Conservation (phyloP, 78 protist species). For the Dictyostelium firmibasis region DNA sequence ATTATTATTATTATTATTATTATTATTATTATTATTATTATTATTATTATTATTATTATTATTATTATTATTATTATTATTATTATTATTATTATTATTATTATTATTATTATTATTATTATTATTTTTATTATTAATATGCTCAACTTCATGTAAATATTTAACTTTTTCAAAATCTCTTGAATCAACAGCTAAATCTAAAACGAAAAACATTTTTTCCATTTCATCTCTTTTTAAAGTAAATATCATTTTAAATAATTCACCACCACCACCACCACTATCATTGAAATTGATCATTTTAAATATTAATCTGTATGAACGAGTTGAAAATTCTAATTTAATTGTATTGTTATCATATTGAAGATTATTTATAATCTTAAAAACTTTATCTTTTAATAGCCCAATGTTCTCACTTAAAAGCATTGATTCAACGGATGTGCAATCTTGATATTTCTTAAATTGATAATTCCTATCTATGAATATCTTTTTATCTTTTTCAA, state of each 20-base stretch:
- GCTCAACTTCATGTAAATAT: not conserved
- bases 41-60: not conserved
- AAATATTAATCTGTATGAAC: not conserved
- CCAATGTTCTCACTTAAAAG: not conserved
- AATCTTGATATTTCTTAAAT: not conserved
- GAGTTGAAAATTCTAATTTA: not conserved
- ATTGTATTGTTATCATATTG: not conserved
- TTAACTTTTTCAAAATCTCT: constrained; percentile 10
- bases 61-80: not conserved
- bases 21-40: not conserved
- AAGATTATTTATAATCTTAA: not conserved
- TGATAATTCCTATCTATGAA: not conserved
- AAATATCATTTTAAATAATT: not conserved
- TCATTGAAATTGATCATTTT: not conserved
- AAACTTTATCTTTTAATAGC: not conserved
- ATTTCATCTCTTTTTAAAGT: not conserved
- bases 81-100: not conserved
- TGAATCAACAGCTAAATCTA: not conserved
- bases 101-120: not conserved
- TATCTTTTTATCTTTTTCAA: not conserved
- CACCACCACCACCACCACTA: not conserved
- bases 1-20: not conserved
- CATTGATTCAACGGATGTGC: not conserved
- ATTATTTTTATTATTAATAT: not conserved
- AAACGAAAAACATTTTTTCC: not conserved